Base-by-base conservation (phyloP, 1,284 basidiomycete species). In the Lignosus rhinocerotis region DNA sequence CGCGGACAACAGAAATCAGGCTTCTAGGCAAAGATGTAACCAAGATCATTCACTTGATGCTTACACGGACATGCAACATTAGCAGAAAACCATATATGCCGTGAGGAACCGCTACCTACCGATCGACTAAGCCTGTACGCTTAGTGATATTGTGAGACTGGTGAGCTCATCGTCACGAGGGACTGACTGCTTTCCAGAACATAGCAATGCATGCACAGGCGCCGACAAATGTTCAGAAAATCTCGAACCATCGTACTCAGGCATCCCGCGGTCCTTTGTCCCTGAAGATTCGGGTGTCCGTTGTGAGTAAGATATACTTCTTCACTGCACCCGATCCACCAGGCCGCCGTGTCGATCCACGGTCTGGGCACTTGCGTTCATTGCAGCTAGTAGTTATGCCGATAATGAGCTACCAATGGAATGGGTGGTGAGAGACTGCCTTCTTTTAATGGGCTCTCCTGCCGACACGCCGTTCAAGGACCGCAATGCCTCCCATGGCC, bases 11-110 rank as follows among this genome's bases (percentile, higher is more conserved):
- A 32, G 44, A 45, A 34, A 36, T 32, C 31, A 39, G n/a, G 55
- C 56, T 61, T 58, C 55, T 60, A 53, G 55, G 34, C 44, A 25
- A 51, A 46, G 30, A 49, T 54, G 52, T 50, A 55, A 48, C 42
- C 30, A 42, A 6, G 16, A 52, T 39, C 50, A 42, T 43, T 59
- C 43, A 44, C 14, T 30, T 21, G 17, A 8, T 42, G 17, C 17
- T 44, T 25, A 25, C 25, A 25, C 25, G 25, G 25, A 25, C 25
- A 25, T 25, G 25, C 25, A 25, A 25, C 25, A 25, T 14, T 39
- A 12, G 36, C 7, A 39, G 11, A 12, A 14, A 39, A 6, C 12
- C 36, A n/a, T 14, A 6, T 14, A 1, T n/a, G n/a, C 11, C 36
- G 36, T 14, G 14, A 11, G 36, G 36, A 14, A 39, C 12, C n/a